A percentile compares a stretch with the other conserved stretches of the same genome.
These are phyloP conservation scores for Rutstroemia sp. DNA, from an alignment of 2,329 filamentous ascomycete species.

Conservation along the genomic window DNA sequence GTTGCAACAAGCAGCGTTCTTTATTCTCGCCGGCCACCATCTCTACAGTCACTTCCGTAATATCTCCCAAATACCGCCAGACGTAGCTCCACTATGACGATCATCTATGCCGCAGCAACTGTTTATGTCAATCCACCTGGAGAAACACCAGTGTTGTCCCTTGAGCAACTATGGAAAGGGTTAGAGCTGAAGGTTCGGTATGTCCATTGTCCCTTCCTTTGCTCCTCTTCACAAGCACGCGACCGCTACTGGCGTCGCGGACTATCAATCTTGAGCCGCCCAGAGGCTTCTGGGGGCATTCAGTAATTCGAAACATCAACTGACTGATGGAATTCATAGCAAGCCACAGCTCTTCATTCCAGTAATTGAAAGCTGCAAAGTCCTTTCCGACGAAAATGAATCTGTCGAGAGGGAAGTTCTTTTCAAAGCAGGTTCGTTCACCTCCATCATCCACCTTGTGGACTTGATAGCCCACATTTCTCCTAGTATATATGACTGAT, in stretches of 20 bases:
- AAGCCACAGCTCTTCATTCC: conserved; percentile 11
- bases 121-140: conserved; percentile 2
- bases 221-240: not conserved
- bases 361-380: conserved; percentile 10
- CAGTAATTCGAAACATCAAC: not conserved
- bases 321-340: not conserved
- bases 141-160: not conserved
- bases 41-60: no score
- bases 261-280: not conserved
- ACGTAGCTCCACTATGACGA: not conserved
- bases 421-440: conserved; percentile 10
- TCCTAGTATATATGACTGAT: not conserved
- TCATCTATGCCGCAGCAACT: not conserved
- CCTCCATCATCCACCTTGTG: not conserved
- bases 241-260: not conserved
- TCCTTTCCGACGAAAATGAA: conserved; percentile 11
- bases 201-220: not conserved
- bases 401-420: conserved; percentile 9
- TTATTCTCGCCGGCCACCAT: no score
- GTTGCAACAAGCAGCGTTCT: no score
- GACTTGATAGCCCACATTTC: no score
- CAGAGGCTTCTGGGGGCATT: not conserved
- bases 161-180: conserved; percentile 2
- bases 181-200: conserved; percentile 2
- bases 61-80: not conserved